These are phyloP conservation scores for Rubia tinctorum DNA, from an alignment of 305 asterid genomes.

Conservation along the genomic window DNA sequence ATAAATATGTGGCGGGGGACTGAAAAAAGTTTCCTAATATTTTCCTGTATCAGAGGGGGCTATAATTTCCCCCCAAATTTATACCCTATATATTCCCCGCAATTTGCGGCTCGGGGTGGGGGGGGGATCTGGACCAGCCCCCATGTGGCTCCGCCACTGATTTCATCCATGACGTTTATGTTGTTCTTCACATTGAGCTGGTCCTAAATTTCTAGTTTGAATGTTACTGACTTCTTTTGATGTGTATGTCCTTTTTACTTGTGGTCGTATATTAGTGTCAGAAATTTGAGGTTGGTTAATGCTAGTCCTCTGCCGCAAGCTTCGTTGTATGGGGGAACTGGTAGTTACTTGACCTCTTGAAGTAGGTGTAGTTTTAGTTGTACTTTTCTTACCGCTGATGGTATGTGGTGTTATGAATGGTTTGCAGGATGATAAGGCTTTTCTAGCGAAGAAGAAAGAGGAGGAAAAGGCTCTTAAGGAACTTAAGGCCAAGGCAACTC, in stretches of 20 bases:
- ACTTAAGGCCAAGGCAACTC: conserved; percentile 80
- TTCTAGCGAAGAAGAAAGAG: conserved; percentile 84
- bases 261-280: not conserved
- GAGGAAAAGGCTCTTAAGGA: conserved; percentile 96
- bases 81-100: no score
- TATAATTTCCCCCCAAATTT: no score
- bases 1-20: no score
- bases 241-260: no score
- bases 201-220: not conserved
- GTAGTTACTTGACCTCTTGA: not conserved
- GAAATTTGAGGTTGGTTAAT: not conserved
- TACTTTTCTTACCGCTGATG: not conserved
- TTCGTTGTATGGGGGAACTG: no score
- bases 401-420: not conserved
- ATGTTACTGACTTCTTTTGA: not conserved
- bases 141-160: no score
- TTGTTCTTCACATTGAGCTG: not conserved
- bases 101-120: no score
- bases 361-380: not conserved
- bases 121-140: no score
- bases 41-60: no score
- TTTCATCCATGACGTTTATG: no score
- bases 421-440: conserved; percentile 71
- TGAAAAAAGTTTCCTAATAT: no score
- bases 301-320: no score